Evolutionary conservation across 495 filamentous ascomycete genomes (phyloP).

Genomic region (Parachaetomium inaequale): DNA sequence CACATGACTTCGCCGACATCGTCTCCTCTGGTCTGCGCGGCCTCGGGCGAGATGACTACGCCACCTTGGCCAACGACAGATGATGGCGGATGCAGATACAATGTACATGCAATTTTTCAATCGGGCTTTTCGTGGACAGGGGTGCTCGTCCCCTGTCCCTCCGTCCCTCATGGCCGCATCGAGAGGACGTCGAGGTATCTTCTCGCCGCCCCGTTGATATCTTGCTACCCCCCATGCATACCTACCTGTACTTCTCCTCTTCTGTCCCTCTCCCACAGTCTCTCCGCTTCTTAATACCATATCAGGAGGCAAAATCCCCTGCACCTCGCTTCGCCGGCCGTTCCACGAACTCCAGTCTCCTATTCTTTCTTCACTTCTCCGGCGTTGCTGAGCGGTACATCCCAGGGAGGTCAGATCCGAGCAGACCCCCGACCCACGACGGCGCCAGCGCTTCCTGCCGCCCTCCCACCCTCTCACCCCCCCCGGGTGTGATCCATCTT

Average conservation of each 20-base stretch:
- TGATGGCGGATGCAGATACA: not conserved
- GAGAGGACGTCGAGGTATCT: conserved; percentile 11
- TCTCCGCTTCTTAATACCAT: conserved; percentile 14
- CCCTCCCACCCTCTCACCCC: conserved; percentile 9
- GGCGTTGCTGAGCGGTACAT: conserved; percentile 13
- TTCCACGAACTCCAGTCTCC: not conserved
- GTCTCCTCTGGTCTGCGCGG: conserved; percentile 10
- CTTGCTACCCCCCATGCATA: conserved; percentile 14
- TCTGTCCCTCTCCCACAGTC: conserved; percentile 10
- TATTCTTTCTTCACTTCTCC: not conserved
- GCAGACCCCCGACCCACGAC: conserved; percentile 16
- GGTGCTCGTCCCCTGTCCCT: conserved; percentile 1
- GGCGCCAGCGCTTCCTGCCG: conserved; percentile 22
- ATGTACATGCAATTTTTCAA: not conserved
- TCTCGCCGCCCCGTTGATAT: conserved; percentile 21
- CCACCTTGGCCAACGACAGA: conserved; percentile 9
- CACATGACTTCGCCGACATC: conserved; percentile 23
- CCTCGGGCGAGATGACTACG: conserved; percentile 14
- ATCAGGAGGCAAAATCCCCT: conserved; percentile 10
- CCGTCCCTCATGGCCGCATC: conserved; percentile 8
- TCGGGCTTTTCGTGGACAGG: not conserved
- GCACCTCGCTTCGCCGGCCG: conserved; percentile 12
- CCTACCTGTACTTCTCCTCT: not conserved
- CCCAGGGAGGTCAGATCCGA: conserved; percentile 9
- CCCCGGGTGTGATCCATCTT: conserved; percentile 23